Base-by-base conservation (phyloP, 768 basidiomycete species). In the Rubroboletus satanas region DNA sequence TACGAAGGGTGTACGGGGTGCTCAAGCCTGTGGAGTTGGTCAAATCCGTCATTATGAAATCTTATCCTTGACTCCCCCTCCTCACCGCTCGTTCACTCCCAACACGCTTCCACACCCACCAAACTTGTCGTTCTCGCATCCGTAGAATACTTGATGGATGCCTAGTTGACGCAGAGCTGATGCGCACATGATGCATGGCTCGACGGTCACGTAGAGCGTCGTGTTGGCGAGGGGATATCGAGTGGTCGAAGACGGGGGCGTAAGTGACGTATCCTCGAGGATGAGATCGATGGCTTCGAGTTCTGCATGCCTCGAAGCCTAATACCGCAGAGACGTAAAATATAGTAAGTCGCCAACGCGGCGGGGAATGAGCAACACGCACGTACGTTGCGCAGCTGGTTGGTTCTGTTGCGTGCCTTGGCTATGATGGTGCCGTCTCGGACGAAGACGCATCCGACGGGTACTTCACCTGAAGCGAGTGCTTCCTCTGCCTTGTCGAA, bases 161-260 rank as follows among this genome's bases (percentile, higher is more conserved):
- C 95, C 95, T 58, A 96, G 73, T 73, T 98, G 97, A 51, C 96
- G 82, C 33, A 99, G 79, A 11, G 96, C 97, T 23, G 92, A 93
- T 12, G 94, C 93, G 61, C 97, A 99, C 97, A 98, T 98, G 69
- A 98, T 93, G 72, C 97, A 99, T 0, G 96, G 97, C 72, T 99
- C 96, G 50, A 99, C 97, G 5, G 97, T 99, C 49, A 98, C 97
- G 69, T 98, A 99, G 29, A 98, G 83, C 3, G 84, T 90, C 21
- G 92, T 95, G 10, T 82, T 77, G 1, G 79, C 78, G 17, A 99
- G 79, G 6, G 91, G 90, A 55, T 90, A 83, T 42, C 69, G 64
- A 0, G 71, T 49, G n/a, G 69, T 56, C 18, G 55, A 51, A 5
- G 58, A 46, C 33, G 70, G 65, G 23, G 83, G 81, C 8, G 88